Evolutionary conservation across 148 eudicot genomes (phyloP).

Genomic region (Silene latifolia): DNA sequence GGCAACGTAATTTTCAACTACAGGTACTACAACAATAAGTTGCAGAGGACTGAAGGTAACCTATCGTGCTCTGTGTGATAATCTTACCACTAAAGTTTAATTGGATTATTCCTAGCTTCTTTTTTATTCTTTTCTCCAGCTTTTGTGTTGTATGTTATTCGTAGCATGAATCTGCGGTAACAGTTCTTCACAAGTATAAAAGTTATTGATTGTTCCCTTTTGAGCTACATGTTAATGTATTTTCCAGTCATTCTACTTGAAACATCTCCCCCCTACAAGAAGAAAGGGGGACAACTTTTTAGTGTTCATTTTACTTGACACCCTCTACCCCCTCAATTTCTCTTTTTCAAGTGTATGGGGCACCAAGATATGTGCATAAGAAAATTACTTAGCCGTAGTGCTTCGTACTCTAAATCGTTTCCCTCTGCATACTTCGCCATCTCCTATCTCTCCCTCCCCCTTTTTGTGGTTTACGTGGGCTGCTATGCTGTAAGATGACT

Average conservation of each 20-base stretch:
- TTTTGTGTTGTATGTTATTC: background rate
- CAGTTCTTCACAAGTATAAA: background rate
- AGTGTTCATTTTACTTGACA: background rate
- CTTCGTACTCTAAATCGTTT: too few relatives aligned
- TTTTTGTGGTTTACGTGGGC: background rate
- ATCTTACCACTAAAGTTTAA: background rate
- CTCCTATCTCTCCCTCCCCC: background rate
- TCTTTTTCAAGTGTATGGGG: background rate
- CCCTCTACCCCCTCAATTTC: background rate
- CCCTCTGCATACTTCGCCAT: too few relatives aligned
- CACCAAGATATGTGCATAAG: background rate
- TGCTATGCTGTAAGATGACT: too few relatives aligned
- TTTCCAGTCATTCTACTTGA: background rate
- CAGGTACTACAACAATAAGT: slow-evolving; percentile 61
- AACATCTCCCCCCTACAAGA: too few relatives aligned
- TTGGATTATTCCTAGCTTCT: background rate
- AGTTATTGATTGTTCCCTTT: background rate
- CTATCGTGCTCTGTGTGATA: slow-evolving; percentile 4
- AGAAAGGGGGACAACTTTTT: background rate
- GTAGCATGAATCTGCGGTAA: background rate
- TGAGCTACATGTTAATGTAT: background rate
- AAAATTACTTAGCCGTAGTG: too few relatives aligned
- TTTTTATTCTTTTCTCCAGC: background rate
- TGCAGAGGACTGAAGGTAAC: slow-evolving; percentile 88
- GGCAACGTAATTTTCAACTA: slow-evolving; percentile 95